These are phyloP conservation scores for Sporothrix curviconia DNA, from an alignment of 2,329 filamentous ascomycete species.

Conservation along the genomic window DNA sequence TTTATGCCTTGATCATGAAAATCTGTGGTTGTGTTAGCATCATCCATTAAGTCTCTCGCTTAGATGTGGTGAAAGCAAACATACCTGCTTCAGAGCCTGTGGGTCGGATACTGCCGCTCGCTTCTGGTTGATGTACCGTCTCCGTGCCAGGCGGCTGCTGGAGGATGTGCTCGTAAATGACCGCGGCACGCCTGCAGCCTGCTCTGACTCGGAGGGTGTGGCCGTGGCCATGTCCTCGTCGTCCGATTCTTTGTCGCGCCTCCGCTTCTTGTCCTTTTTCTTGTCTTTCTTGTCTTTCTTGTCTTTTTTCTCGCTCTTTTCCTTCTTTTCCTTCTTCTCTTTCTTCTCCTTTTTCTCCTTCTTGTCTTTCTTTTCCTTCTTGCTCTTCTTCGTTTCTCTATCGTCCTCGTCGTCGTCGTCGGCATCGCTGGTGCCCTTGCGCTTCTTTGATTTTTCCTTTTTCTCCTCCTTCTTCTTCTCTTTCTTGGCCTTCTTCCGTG, in stretches of 20 bases:
- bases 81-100: constrained; percentile 78
- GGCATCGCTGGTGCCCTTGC: constrained; percentile 25
- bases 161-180: constrained; percentile 30
- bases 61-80: constrained; percentile 15
- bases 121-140: constrained; percentile 84
- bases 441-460: constrained; percentile 35
- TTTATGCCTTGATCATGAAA: constrained; percentile 21
- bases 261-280: constrained; percentile 18
- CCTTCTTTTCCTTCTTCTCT: constrained; percentile 27
- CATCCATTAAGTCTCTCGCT: background rate
- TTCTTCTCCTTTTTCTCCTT: constrained; percentile 28
- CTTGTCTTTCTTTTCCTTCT: constrained; percentile 32
- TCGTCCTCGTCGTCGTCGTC: constrained; percentile 26
- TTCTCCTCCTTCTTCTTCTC: constrained; percentile 28
- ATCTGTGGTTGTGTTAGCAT: constrained; percentile 15
- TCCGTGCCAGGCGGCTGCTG: constrained; percentile 66
- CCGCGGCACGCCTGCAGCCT: constrained; percentile 8
- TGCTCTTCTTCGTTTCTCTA: constrained; percentile 29
- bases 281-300: constrained; percentile 24
- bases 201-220: constrained; percentile 35
- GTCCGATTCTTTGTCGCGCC: constrained; percentile 26
- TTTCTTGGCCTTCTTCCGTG: constrained; percentile 8
- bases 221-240: constrained; percentile 28
- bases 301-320: constrained; percentile 19
- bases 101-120: constrained; percentile 73